Percentiles rank a stretch among this genome's conserved stretches.
Conservation (phyloP, 768 basidiomycete genomes). For the Lactarius hengduanensis region DNA sequence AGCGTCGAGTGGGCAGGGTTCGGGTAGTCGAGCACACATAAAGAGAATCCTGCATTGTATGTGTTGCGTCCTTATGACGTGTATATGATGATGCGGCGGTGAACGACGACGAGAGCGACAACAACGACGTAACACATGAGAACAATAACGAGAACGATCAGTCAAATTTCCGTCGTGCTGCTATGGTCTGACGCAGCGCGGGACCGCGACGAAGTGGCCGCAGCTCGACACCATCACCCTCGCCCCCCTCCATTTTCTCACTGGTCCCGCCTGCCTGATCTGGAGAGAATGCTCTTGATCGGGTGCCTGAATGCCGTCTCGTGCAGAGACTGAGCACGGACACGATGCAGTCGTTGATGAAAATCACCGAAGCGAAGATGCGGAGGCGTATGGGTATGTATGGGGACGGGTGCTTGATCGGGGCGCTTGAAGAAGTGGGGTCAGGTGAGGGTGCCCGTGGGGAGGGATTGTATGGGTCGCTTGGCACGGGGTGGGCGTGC, state of each 20-base stretch:
- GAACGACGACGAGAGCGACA: conserved; percentile 1
- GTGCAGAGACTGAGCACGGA: conserved; percentile 56
- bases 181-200: conserved; percentile 17
- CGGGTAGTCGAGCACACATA: conserved; percentile 45
- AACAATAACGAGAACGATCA: conserved; percentile 5
- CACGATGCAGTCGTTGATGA: conserved; percentile 71
- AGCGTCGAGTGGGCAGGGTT: conserved; percentile 93
- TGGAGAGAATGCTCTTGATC: conserved; percentile 28
- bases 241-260: conserved; percentile 64
- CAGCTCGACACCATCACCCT: conserved; percentile 35
- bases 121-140: neutral
- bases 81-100: neutral
- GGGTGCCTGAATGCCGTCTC: conserved; percentile 24
- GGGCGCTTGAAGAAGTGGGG: conserved; percentile 16
- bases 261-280: conserved; percentile 44
- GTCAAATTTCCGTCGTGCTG: conserved; percentile 21
- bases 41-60: neutral
- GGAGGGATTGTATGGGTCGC: conserved; percentile 70
- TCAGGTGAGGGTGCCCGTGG: conserved; percentile 30
- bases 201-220: conserved; percentile 23
- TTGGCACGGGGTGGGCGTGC: conserved; percentile 69
- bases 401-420: conserved; percentile 66
- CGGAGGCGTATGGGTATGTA: conserved; percentile 79
- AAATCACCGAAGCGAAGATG: conserved; percentile 70
- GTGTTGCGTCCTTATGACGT: neutral